Evolutionary conservation across 148 eudicot species (phyloP), one percentile per base, ranked within the genome.

Genomic region (Camellia lanceoleosa): DNA sequence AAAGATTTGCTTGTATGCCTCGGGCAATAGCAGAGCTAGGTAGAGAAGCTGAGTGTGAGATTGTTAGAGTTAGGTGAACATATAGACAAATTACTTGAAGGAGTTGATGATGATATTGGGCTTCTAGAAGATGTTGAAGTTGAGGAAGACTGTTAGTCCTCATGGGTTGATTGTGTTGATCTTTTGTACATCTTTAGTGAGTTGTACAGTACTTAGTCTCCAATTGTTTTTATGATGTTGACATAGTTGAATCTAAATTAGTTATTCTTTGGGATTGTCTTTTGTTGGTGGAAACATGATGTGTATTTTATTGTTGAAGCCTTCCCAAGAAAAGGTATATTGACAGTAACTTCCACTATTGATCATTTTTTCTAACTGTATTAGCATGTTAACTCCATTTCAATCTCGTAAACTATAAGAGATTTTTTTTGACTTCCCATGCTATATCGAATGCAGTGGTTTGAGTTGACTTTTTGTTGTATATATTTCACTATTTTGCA

Each of bases 21-120:
- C 23, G 99, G 99, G 51, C 99, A 95, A 91, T 98, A 96, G 75
- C 99, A 96, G 86, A 96, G 91, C 83, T 92, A 88, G 80, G 99
- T 95, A 6, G 99, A 95, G 83, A 89, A 81, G 84, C 92, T 95
- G 54, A 90, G 87, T 38, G 64, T 85, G 2, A 91, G 91, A 80
- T 80, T 96, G 78, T 38, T 82, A 74, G 98, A 92, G 81, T 80
- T 96, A 77, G 98, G 98, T 5, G 98, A 92, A 80, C 94, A 94
- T 80, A 93, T 96, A 1, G 98, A 96, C 38, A 83, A 86, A 69
- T 81, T 96, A 76, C 95, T 96, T 30, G 98, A 96, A 84, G 99
- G 93, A 44, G 84, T 95, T 14, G 99, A 93, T n/a, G 97, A 95
- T 65, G 99, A 95, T 11, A 56, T 82, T 9, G 95, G 82, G 49